Base-by-base conservation (phyloP, 2,329 filamentous ascomycete species). In the Pseudocercospora vitis region DNA sequence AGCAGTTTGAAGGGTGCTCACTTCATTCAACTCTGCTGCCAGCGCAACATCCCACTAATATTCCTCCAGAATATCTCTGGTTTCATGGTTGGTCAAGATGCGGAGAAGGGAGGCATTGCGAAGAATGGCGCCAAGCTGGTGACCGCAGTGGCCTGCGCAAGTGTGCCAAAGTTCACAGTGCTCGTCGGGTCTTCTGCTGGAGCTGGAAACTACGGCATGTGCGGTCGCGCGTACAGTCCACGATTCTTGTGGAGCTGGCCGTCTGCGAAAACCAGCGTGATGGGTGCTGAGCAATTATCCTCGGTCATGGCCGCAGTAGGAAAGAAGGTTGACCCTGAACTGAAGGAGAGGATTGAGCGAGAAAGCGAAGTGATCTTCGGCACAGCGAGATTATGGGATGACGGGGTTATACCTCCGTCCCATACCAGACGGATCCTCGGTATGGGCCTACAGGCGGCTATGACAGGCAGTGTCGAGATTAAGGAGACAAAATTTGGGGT, bases 141-240 rank as follows among this genome's bases (percentile, higher is more conserved):
- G 23, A 95, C 91, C 2, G 94, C 92, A 6, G 94, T 97, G 8
- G 89, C 91, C 7, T 96, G 91, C 69, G 91, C 92, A 3, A 84
- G 94, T 62, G 92, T 97, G 35, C 92, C 94, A 62, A 97, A 99
- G 73, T 92, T 97, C 68, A 99, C 94, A 0, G 89, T 99, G 12
- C 89, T 99, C 1, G 86, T 96, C n/a, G 94, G 94, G 19, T 88
- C 88, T 24, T 91, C 87, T 70, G 94, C 94, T 61, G 92, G 92
- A 54, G 92, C 92, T 6, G 94, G 94, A 3, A 99, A 97, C 73
- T 99, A 99, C 70, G 94, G 92, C 65, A 99, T 99, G 94, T 97
- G 83, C 69, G 94, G 94, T 18, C 82, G 94, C 47, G 92, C 94
- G 1, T 99, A 96, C 73, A 84, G 83, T n/a, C 92, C 92, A 0